Evolutionary conservation across 257 asterid species (phyloP).

Genomic region (Jaltomata sinuosa): DNA sequence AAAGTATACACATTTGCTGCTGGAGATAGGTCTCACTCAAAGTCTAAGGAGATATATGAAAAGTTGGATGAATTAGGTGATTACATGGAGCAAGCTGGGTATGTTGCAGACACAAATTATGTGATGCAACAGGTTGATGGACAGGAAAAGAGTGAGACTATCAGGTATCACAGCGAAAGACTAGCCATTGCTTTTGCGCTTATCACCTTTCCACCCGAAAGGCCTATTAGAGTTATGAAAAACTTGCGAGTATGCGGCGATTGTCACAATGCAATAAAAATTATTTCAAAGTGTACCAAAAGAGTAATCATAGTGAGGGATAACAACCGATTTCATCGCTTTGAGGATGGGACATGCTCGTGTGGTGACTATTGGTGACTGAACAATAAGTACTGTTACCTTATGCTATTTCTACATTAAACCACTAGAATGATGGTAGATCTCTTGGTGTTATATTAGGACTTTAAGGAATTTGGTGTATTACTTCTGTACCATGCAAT

Average conservation of each 20-base stretch:
- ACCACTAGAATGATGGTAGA: neutral
- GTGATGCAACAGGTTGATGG: conserved; percentile 53
- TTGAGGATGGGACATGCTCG: conserved; percentile 63
- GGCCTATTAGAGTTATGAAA: conserved; percentile 74
- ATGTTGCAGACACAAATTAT: conserved; percentile 51
- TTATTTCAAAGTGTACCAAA: conserved; percentile 53
- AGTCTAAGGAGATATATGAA: conserved; percentile 42
- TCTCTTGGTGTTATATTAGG: neutral
- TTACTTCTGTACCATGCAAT: neutral
- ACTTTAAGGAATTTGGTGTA: neutral
- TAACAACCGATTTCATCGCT: conserved; percentile 72
- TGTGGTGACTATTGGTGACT: conserved; percentile 84
- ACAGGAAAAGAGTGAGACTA: conserved; percentile 50
- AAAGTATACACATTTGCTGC: conserved; percentile 64
- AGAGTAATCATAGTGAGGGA: conserved; percentile 68
- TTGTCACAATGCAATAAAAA: conserved; percentile 76
- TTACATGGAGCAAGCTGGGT: conserved; percentile 58
- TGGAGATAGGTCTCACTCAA: conserved; percentile 53
- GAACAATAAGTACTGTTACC: neutral
- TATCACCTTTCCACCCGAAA: conserved; percentile 40
- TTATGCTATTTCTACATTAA: neutral
- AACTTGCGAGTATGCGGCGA: conserved; percentile 81
- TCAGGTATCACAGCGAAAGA: conserved; percentile 81
- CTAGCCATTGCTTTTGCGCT: conserved; percentile 85
- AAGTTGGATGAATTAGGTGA: conserved; percentile 55